Base-by-base conservation (phyloP, 2,329 filamentous ascomycete species). In the Pseudopyricularia javanii region DNA sequence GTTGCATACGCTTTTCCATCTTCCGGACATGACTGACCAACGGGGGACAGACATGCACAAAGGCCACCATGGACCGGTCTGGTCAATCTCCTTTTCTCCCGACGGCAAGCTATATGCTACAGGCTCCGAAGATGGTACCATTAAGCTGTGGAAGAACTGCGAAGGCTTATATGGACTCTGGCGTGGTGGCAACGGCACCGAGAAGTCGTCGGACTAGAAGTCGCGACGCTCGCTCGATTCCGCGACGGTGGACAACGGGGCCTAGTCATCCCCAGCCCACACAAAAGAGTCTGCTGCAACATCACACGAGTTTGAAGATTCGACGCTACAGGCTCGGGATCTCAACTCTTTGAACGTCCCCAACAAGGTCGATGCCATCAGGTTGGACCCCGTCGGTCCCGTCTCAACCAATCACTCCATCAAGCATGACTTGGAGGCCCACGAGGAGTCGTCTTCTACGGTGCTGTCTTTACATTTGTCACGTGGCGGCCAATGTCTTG, bases 21-120 rank as follows among this genome's bases (percentile, higher is more conserved):
- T 32, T 15, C 12, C 35, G 47, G 40, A 17, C 47, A 9, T 15
- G n/a, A 17, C 3, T 17, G 14, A 51, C 53, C 47, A 14, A 34
- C 8, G n/a, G n/a, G n/a, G n/a, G n/a, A 9, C 56, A 85, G 93
- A 97, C 66, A 85, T 91, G 12, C 88, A 95, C 71, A 96, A 96
- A 70, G 93, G 93, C 24, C 93, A 98, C 61, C 93, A 98, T 63
- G 93, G 93, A 2, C 91, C 91, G 1, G 93, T 98, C 56, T 98
- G 93, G 93, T 95, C 90, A 6, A 83, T 94, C 55, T 85, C 86
- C 54, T 98, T 95, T 68, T 93, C 91, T 0, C 93, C 93, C 0
- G 93, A 98, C 63, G 91, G 91, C 48, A 96, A 95, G 65, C 74
- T 98, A 7, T 98, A 97, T 64, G 93, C 91, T 1, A 98, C 93